Evolutionary conservation across 1,284 basidiomycete genomes (phyloP).

Genomic region (Sanghuangporus sanghuang): DNA sequence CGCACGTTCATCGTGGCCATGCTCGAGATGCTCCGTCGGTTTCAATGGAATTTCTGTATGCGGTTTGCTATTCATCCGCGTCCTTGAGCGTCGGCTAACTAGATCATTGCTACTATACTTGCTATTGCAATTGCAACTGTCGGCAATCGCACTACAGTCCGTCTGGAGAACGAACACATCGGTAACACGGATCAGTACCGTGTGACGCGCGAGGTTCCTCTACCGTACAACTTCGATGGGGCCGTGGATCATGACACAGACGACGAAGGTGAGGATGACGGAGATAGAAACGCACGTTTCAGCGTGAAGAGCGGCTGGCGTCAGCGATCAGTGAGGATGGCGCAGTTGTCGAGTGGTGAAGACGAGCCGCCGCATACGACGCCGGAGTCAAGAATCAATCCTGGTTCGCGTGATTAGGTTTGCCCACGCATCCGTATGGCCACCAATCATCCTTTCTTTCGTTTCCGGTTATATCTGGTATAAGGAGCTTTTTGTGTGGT

Average conservation of each 20-base stretch:
- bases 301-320: conserved; percentile 9
- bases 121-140: not conserved
- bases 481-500: not conserved
- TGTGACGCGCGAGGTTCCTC: conserved; percentile 71
- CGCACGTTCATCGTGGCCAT: conserved; percentile 67
- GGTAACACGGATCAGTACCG: conserved; percentile 84
- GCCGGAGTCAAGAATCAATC: not conserved
- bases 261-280: conserved; percentile 35
- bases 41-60: conserved; percentile 92
- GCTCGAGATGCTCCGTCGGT: conserved; percentile 77
- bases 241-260: conserved; percentile 27
- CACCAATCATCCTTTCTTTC: not conserved
- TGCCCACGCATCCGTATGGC: not conserved
- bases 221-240: conserved; percentile 64
- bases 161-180: conserved; percentile 83
- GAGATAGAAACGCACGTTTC: conserved; percentile 26
- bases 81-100: not conserved
- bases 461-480: not conserved
- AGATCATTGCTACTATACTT: not conserved
- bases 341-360: conserved; percentile 2
- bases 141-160: conserved; percentile 38
- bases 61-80: conserved; percentile 9
- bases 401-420: too few relatives aligned
- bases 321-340: conserved; percentile 6
- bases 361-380: not conserved